These are phyloP conservation scores for Saprolegnia diclina DNA, from an alignment of 352 stramenopile species.

Conservation along the genomic window DNA sequence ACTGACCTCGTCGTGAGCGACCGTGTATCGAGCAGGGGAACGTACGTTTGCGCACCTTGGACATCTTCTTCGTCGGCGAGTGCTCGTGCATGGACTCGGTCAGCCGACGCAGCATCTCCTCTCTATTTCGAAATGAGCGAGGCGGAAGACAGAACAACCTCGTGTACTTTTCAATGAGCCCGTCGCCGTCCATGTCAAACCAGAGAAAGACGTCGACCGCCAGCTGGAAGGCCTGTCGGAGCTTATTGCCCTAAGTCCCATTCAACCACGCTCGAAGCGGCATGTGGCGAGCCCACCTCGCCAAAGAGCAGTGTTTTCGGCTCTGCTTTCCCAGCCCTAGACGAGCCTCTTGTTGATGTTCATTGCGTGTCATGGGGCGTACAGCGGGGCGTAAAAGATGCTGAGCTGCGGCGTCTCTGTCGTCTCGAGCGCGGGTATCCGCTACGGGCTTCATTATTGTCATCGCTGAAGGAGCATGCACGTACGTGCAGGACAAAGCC, in stretches of 20 bases:
- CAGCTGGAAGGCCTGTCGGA: constrained; percentile 72
- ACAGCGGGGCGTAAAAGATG: constrained; percentile 82
- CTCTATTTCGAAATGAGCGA: constrained; percentile 26
- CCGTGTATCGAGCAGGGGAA: background rate
- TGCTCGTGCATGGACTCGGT: constrained; percentile 59
- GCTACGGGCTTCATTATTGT: constrained; percentile 33
- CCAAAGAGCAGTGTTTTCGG: constrained; percentile 56
- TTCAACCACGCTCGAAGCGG: background rate
- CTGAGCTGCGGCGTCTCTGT: constrained; percentile 39
- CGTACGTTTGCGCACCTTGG: constrained; percentile 25
- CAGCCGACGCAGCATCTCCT: constrained; percentile 59
- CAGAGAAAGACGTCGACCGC: constrained; percentile 78
- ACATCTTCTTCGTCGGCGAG: constrained; percentile 77
- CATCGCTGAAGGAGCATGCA: constrained; percentile 2
- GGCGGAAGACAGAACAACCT: background rate
- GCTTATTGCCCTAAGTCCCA: constrained; percentile 61
- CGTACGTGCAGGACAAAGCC: constrained; percentile 79
- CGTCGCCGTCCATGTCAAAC: constrained; percentile 77
- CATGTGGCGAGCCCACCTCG: constrained; percentile 33
- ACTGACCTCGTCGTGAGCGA: background rate
- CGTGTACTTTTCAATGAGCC: constrained; percentile 59
- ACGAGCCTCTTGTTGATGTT: background rate
- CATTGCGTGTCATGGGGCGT: background rate
- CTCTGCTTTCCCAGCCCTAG: background rate
- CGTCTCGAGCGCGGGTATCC: constrained; percentile 68